Conservation (phyloP, 306 rosid genomes). For the Prunus armeniaca region DNA sequence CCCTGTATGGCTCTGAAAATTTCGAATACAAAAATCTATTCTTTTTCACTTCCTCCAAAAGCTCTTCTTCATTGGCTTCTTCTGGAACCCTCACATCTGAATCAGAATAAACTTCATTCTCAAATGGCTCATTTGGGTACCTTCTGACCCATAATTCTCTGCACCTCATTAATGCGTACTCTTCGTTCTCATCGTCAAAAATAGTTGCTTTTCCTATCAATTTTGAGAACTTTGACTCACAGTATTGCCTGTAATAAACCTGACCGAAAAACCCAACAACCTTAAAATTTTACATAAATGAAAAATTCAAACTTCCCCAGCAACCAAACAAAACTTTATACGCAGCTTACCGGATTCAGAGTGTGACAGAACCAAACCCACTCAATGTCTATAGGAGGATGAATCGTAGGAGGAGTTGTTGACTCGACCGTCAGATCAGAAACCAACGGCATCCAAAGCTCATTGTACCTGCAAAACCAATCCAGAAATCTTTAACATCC, state of each 20-base stretch:
- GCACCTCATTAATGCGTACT: constrained; percentile 71
- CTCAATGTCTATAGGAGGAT: constrained; percentile 79
- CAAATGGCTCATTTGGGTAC: constrained; percentile 73
- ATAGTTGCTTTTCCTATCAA: constrained; percentile 65
- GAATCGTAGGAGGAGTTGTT: constrained; percentile 45
- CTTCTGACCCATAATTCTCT: constrained; percentile 54
- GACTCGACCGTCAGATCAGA: constrained; percentile 60
- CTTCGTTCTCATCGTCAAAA: constrained; percentile 82
- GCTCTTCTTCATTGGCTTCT: constrained; percentile 28
- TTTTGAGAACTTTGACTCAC: constrained; percentile 60
- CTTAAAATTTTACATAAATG: background rate
- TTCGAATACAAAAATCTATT: constrained; percentile 43
- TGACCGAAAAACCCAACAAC: constrained; percentile 12
- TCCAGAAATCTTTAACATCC: background rate
- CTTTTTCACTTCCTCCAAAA: constrained; percentile 46
- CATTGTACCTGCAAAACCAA: constrained; percentile 53
- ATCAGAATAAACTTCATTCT: constrained; percentile 42
- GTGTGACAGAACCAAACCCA: constrained; percentile 99
- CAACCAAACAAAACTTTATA: background rate
- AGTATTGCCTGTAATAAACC: constrained; percentile 65
- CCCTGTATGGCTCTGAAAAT: constrained; percentile 64
- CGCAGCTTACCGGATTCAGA: constrained; percentile 48
- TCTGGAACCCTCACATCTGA: constrained; percentile 23
- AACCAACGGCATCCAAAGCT: constrained; percentile 93
- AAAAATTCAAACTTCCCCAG: background rate